Evolutionary conservation across 2,329 filamentous ascomycete genomes (phyloP).

Genomic region (Monilinia polystroma): DNA sequence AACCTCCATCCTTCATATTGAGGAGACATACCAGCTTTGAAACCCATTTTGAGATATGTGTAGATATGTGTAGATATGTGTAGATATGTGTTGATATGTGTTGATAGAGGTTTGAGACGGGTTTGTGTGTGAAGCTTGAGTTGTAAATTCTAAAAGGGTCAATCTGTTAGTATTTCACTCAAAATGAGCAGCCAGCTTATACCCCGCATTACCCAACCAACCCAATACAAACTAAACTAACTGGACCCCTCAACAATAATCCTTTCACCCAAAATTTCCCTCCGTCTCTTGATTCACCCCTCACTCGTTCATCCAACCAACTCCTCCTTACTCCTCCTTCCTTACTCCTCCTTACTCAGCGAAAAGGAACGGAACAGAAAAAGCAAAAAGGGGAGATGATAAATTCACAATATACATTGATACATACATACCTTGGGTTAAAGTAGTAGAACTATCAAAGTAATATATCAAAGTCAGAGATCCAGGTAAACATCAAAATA

Average conservation of each 20-base stretch:
- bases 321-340: too few relatives aligned
- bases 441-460: too few relatives aligned
- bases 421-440: neutral
- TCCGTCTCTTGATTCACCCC: neutral
- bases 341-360: too few relatives aligned
- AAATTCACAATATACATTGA: too few relatives aligned
- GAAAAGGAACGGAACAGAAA: too few relatives aligned
- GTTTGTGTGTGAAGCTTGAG: neutral
- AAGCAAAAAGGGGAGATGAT: too few relatives aligned
- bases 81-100: neutral
- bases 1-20: constrained; percentile 3
- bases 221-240: neutral
- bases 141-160: constrained; percentile 6
- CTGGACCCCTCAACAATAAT: neutral
- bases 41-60: constrained; percentile 46
- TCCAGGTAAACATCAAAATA: too few relatives aligned
- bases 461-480: too few relatives aligned
- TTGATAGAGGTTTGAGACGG: neutral
- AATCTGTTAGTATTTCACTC: neutral
- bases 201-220: constrained; percentile 3
- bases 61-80: neutral
- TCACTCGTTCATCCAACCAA: neutral
- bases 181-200: neutral
- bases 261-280: neutral
- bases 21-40: constrained; percentile 57